A percentile compares a stretch with the other conserved stretches of the same genome.
Evolutionary conservation across 768 basidiomycete species (phyloP).

Genomic region (Amanita jacksonii): DNA sequence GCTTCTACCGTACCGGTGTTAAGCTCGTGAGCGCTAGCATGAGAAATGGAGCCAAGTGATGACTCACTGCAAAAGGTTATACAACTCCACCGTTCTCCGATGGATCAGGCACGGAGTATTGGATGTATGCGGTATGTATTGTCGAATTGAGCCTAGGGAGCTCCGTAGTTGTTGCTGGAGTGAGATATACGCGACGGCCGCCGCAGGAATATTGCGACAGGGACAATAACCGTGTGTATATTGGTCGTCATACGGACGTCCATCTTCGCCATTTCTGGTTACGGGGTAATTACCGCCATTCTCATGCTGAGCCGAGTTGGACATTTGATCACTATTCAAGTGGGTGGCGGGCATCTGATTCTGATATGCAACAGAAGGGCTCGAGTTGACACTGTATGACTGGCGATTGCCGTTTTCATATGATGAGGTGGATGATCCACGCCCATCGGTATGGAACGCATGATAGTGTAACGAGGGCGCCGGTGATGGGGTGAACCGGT

Average conservation of each 20-base stretch:
- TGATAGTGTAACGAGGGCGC: constrained; percentile 46
- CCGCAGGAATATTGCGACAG: constrained; percentile 54
- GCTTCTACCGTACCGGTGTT: constrained; percentile 25
- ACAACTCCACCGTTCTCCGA: constrained; percentile 51
- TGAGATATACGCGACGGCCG: constrained; percentile 47
- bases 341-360: constrained; percentile 9
- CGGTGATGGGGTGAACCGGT: constrained; percentile 62
- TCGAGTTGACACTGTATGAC: constrained; percentile 20
- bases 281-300: constrained; percentile 21
- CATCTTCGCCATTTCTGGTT: constrained; percentile 30
- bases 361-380: constrained; percentile 14
- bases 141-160: constrained; percentile 46
- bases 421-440: constrained; percentile 25
- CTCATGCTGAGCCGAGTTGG: constrained; percentile 20
- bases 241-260: constrained; percentile 24
- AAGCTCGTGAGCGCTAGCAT: constrained; percentile 6
- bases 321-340: constrained; percentile 4
- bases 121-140: constrained; percentile 49
- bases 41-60: constrained; percentile 1
- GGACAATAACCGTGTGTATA: constrained; percentile 31
- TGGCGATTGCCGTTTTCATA: constrained; percentile 27
- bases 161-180: constrained; percentile 56
- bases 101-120: constrained; percentile 46
- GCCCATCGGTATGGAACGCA: constrained; percentile 37
- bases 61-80: constrained; percentile 58